phyloP scores from a whole-genome alignment of 1,284 basidiomycete genomes.

The Lignosus rhinocerotis region DNA sequence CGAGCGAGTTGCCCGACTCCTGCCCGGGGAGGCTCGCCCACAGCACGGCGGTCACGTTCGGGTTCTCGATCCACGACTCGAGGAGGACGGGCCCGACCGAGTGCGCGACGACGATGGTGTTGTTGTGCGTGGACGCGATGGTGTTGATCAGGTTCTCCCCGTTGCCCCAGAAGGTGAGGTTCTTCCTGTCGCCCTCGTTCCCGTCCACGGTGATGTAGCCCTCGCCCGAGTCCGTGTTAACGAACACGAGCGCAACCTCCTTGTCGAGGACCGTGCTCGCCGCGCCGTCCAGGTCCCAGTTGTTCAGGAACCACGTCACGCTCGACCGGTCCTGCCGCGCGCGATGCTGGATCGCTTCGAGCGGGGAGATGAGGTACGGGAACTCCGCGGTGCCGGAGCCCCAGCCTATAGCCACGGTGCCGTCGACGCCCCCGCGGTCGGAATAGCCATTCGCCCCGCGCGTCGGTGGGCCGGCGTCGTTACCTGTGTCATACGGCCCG shows the following conservation, averaged over 20 bases:
- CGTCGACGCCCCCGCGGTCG: slow-evolving; percentile 65
- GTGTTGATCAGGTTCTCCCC: slow-evolving; percentile 66
- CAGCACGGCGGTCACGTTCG: slow-evolving; percentile 70
- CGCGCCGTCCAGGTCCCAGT: slow-evolving; percentile 61
- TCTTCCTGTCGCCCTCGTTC: slow-evolving; percentile 78
- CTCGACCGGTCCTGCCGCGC: slow-evolving; percentile 53
- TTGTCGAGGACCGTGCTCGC: slow-evolving; percentile 48
- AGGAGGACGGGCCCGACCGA: slow-evolving; percentile 74
- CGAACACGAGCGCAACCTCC: slow-evolving; percentile 73
- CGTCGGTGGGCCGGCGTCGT: slow-evolving; percentile 67
- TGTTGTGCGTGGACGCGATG: slow-evolving; percentile 64
- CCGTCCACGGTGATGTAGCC: slow-evolving; percentile 76
- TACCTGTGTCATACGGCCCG: not conserved
- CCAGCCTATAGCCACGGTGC: slow-evolving; percentile 86
- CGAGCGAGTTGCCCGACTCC: slow-evolving; percentile 76
- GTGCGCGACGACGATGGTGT: slow-evolving; percentile 84
- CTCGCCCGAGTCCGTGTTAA: slow-evolving; percentile 77
- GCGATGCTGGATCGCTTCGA: slow-evolving; percentile 70
- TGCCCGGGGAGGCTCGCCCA: slow-evolving; percentile 75
- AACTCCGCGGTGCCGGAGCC: slow-evolving; percentile 53
- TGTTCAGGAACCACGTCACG: slow-evolving; percentile 61
- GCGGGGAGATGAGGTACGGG: slow-evolving; percentile 63
- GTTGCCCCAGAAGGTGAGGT: slow-evolving; percentile 78
- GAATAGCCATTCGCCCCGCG: slow-evolving; percentile 74
- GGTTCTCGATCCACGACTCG: slow-evolving; percentile 78